Percentiles rank a stretch among this genome's conserved stretches.
These are phyloP conservation scores for Sporobolomyces phaffii DNA, from an alignment of 768 basidiomycete species.

Conservation along the genomic window DNA sequence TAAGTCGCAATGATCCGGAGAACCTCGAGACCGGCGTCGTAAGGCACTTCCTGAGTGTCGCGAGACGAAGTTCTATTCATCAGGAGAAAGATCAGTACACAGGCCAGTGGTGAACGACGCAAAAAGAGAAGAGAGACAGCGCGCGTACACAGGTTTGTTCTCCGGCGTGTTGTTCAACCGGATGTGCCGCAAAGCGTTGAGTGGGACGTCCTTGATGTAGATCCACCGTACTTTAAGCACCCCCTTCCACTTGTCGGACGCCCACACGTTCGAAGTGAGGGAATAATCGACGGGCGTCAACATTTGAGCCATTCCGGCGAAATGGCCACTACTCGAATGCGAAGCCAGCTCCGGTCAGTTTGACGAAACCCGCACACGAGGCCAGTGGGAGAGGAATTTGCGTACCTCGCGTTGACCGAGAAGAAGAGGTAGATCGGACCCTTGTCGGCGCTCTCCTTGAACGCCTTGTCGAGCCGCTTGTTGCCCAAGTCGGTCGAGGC, in stretches of 20 bases:
- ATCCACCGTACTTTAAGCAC: slow-evolving; percentile 98
- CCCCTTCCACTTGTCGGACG: slow-evolving; percentile 99
- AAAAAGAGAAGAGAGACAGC: background rate
- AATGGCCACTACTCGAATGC: slow-evolving; percentile 68
- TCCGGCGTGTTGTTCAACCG: slow-evolving; percentile 93
- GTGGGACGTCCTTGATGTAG: slow-evolving; percentile 75
- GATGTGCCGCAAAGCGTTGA: slow-evolving; percentile 73
- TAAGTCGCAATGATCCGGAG: slow-evolving; percentile 90
- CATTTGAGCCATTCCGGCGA: slow-evolving; percentile 99
- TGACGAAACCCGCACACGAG: too few relatives aligned
- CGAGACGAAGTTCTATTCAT: slow-evolving; percentile 68
- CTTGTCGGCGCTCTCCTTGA: slow-evolving; percentile 83
- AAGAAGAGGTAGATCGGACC: slow-evolving; percentile 98
- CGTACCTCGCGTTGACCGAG: slow-evolving; percentile 83
- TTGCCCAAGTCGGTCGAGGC: slow-evolving; percentile 60
- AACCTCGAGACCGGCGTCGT: slow-evolving; percentile 95
- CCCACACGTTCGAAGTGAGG: slow-evolving; percentile 93
- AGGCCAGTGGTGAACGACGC: background rate
- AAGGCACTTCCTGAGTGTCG: slow-evolving; percentile 92
- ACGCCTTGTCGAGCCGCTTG: slow-evolving; percentile 92
- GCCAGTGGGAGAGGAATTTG: background rate
- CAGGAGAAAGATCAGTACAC: too few relatives aligned
- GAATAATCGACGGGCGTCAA: slow-evolving; percentile 91
- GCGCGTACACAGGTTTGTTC: slow-evolving; percentile 71
- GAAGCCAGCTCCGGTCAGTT: slow-evolving; percentile 12